phyloP scores from a whole-genome alignment of 805 yeast species.

The Blastobotrys muscicola region DNA sequence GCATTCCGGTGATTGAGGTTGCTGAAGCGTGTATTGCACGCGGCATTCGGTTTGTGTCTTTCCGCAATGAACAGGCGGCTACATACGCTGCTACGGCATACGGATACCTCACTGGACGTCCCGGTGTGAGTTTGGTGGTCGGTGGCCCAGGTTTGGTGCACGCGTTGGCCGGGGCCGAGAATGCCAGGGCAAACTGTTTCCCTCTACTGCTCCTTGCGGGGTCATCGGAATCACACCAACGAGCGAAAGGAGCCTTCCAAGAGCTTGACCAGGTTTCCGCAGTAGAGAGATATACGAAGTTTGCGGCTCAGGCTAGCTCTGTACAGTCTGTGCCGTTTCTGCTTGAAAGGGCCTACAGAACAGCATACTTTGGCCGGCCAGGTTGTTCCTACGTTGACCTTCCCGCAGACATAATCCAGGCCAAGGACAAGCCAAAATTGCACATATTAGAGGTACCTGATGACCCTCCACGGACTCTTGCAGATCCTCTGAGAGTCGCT shows the following conservation, averaged over 20 bases:
- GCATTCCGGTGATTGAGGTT: slow-evolving; percentile 65
- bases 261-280: slow-evolving; percentile 56
- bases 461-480: slow-evolving; percentile 27
- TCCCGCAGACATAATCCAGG: slow-evolving; percentile 51
- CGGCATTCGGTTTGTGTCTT: slow-evolving; percentile 49
- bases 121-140: slow-evolving; percentile 60
- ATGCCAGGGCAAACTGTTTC: slow-evolving; percentile 52
- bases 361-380: slow-evolving; percentile 40
- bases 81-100: slow-evolving; percentile 67
- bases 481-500: slow-evolving; percentile 29
- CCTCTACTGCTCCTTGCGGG: slow-evolving; percentile 63
- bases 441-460: no score
- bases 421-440: slow-evolving; percentile 18
- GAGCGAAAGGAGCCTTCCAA: slow-evolving; percentile 57
- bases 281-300: slow-evolving; percentile 41
- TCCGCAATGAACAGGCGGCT: slow-evolving; percentile 67
- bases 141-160: slow-evolving; percentile 73
- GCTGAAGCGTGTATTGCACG: slow-evolving; percentile 49
- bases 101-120: slow-evolving; percentile 54
- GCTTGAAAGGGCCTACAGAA: slow-evolving; percentile 39
- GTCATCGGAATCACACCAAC: slow-evolving; percentile 39
- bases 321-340: slow-evolving; percentile 30
- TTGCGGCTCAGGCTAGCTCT: slow-evolving; percentile 36
- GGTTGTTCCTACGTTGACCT: slow-evolving; percentile 57
- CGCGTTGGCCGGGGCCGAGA: slow-evolving; percentile 55